These are phyloP conservation scores for Aspergillus niger DNA, from an alignment of 2,329 filamentous ascomycete genomes.

Conservation along the genomic window DNA sequence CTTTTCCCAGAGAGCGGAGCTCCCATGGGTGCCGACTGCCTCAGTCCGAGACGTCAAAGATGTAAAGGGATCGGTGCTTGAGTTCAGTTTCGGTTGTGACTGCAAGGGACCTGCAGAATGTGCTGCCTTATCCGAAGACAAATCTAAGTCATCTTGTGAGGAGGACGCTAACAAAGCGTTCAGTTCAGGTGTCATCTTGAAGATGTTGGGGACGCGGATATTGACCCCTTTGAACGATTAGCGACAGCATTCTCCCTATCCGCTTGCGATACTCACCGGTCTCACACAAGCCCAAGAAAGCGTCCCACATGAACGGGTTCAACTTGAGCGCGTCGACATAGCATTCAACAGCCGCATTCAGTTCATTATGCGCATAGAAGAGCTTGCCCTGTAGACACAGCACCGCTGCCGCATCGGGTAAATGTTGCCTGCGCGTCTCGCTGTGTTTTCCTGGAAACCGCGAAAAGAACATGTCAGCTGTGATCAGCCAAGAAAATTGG, in stretches of 20 bases:
- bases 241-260: neutral
- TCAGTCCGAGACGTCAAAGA: slow-evolving; percentile 38
- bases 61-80: slow-evolving; percentile 48
- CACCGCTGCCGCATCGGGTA: slow-evolving; percentile 83
- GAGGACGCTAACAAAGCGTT: slow-evolving; percentile 49
- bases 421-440: slow-evolving; percentile 69
- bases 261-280: slow-evolving; percentile 51
- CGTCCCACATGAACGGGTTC: slow-evolving; percentile 98
- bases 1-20: slow-evolving; percentile 52
- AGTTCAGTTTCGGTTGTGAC: slow-evolving; percentile 38
- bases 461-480: slow-evolving; percentile 7
- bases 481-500: neutral
- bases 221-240: slow-evolving; percentile 63
- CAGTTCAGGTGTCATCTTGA: slow-evolving; percentile 71
- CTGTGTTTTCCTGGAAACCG: slow-evolving; percentile 65
- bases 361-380: slow-evolving; percentile 75
- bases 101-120: slow-evolving; percentile 39
- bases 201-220: slow-evolving; percentile 81
- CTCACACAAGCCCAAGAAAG: slow-evolving; percentile 85
- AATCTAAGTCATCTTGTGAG: slow-evolving; percentile 33
- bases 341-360: slow-evolving; percentile 78
- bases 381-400: slow-evolving; percentile 83
- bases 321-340: slow-evolving; percentile 86
- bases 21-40: slow-evolving; percentile 36
- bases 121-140: slow-evolving; percentile 34